Percentiles rank a stretch among this genome's conserved stretches.
These are phyloP conservation scores for Rhododendron kiyosumense DNA, from an alignment of 148 eudicot genomes.

Conservation along the genomic window DNA sequence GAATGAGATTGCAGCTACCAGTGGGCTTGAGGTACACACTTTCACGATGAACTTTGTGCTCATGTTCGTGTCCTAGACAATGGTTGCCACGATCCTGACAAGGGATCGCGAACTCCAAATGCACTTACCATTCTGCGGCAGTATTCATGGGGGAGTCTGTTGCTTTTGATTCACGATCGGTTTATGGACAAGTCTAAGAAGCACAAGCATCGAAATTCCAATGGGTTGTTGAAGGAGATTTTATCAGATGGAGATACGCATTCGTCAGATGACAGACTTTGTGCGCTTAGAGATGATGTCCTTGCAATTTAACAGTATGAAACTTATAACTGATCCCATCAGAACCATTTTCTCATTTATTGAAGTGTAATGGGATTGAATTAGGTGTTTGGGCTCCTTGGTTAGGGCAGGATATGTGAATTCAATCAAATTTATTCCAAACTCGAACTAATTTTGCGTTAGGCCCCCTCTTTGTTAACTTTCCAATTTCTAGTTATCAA, in stretches of 20 bases:
- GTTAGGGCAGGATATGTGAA: not conserved
- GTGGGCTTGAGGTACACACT: slow-evolving; percentile 41
- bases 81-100: slow-evolving; percentile 70
- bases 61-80: slow-evolving; percentile 56
- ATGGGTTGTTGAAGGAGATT: slow-evolving; percentile 56
- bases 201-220: slow-evolving; percentile 30
- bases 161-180: slow-evolving; percentile 36
- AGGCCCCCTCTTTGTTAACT: not conserved
- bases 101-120: slow-evolving; percentile 43
- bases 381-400: not conserved
- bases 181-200: slow-evolving; percentile 52
- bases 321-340: not conserved
- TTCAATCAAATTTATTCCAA: not conserved
- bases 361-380: not conserved
- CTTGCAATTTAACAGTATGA: not conserved
- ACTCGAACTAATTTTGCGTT: not conserved
- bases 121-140: slow-evolving; percentile 39
- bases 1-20: slow-evolving; percentile 41
- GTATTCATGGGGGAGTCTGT: slow-evolving; percentile 41
- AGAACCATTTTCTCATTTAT: not conserved
- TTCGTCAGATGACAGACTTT: slow-evolving; percentile 6
- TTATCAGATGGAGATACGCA: slow-evolving; percentile 40
- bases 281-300: not conserved
- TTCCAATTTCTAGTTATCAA: not conserved
- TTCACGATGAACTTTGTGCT: slow-evolving; percentile 53